Conservation (phyloP, 2,329 filamentous ascomycete species). For the Cytospora piceicola region DNA sequence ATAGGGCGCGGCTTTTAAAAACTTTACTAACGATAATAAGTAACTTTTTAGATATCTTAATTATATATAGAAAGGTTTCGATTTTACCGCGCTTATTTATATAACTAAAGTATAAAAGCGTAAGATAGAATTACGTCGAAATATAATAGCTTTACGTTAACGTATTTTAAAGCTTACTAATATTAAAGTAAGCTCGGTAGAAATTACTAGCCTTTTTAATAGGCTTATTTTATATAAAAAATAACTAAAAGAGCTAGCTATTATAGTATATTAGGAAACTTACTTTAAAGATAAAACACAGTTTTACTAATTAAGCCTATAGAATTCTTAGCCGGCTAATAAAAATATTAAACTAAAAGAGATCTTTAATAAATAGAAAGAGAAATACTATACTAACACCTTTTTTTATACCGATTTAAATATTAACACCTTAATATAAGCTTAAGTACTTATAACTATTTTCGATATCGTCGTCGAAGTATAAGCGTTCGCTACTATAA, state of each 20-base stretch:
- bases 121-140: neutral
- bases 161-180: neutral
- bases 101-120: neutral
- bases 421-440: neutral
- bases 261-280: neutral
- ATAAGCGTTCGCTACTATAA: neutral
- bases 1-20: neutral
- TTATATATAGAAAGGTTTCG: neutral
- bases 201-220: neutral
- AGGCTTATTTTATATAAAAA: neutral
- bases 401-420: neutral
- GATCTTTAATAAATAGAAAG: neutral
- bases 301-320: neutral
- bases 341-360: neutral
- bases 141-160: neutral
- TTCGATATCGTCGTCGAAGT: neutral
- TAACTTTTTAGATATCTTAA: neutral
- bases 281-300: neutral
- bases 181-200: neutral
- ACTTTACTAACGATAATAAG: neutral
- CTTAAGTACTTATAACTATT: neutral
- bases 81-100: neutral
- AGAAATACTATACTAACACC: neutral
- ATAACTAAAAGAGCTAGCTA: neutral
- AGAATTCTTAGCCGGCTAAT: neutral